These are phyloP conservation scores for Podospora didyma DNA, from an alignment of 495 filamentous ascomycete genomes.

Conservation along the genomic window DNA sequence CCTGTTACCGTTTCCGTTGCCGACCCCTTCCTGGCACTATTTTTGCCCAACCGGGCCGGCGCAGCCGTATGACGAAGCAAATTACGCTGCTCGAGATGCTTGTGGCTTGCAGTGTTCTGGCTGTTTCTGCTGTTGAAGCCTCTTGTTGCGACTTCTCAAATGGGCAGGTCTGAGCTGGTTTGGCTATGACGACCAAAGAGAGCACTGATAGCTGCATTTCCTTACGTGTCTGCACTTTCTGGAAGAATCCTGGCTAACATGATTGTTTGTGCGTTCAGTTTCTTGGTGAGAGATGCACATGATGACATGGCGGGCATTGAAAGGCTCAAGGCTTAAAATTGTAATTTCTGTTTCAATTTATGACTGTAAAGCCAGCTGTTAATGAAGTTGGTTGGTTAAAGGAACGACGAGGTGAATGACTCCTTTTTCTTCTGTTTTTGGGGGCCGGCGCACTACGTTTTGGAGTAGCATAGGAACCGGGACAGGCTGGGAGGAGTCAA, in stretches of 20 bases:
- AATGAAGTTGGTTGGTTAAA: no score
- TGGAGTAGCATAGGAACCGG: no score
- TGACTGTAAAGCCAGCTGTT: background rate
- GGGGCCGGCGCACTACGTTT: no score
- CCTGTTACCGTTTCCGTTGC: no score
- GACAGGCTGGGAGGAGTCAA: background rate
- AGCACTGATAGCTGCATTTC: no score
- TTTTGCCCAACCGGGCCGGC: background rate
- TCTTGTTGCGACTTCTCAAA: background rate
- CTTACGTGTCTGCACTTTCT: background rate
- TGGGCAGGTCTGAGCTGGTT: no score
- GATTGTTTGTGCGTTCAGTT: conserved; percentile 44
- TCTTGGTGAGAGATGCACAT: conserved; percentile 71
- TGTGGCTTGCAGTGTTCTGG: background rate
- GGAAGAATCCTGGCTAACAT: background rate
- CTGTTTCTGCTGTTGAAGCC: background rate
- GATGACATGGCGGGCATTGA: conserved; percentile 58
- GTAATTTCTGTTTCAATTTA: background rate
- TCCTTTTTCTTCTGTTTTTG: no score
- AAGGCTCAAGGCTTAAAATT: conserved; percentile 32
- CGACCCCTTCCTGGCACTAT: conserved; percentile 19
- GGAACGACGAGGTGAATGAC: no score
- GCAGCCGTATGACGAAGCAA: no score
- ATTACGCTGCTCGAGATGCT: no score
- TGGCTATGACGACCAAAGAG: no score